phyloP scores from a whole-genome alignment of 768 basidiomycete species.

The Cystoderma amianthinum region DNA sequence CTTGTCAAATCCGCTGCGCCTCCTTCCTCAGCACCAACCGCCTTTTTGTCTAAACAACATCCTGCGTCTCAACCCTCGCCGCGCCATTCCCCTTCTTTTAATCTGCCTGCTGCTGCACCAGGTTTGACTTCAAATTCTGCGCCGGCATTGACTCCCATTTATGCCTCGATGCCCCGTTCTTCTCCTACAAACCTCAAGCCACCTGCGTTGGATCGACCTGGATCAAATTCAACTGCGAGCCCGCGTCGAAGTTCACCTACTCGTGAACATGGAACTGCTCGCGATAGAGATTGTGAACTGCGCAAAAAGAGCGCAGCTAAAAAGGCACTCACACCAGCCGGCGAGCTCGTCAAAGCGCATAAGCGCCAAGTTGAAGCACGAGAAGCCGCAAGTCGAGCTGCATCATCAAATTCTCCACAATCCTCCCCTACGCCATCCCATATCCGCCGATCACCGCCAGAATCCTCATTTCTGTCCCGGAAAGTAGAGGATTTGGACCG shows the following conservation, averaged over 20 bases:
- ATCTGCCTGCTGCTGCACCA: too few relatives aligned
- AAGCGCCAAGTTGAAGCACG: constrained; percentile 29
- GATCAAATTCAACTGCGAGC: background rate
- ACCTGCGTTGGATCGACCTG: background rate
- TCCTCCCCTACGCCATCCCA: background rate
- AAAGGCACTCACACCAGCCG: constrained; percentile 34
- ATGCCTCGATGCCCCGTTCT: background rate
- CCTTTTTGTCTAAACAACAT: too few relatives aligned
- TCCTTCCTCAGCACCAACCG: too few relatives aligned
- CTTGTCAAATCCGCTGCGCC: too few relatives aligned
- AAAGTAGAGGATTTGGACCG: constrained; percentile 5
- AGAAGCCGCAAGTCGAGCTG: constrained; percentile 1
- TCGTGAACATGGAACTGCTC: background rate
- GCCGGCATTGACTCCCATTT: background rate
- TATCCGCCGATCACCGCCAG: too few relatives aligned
- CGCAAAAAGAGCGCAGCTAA: background rate
- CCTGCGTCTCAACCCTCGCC: too few relatives aligned
- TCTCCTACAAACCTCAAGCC: background rate
- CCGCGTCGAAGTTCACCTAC: background rate
- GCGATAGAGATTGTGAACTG: background rate
- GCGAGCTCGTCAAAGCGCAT: constrained; percentile 39
- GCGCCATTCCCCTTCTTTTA: too few relatives aligned
- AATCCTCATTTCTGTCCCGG: too few relatives aligned
- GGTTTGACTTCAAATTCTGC: background rate
- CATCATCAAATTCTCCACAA: background rate